Conservation (phyloP, 1,139 yeast genomes). For the Hanseniaspora sp. region DNA sequence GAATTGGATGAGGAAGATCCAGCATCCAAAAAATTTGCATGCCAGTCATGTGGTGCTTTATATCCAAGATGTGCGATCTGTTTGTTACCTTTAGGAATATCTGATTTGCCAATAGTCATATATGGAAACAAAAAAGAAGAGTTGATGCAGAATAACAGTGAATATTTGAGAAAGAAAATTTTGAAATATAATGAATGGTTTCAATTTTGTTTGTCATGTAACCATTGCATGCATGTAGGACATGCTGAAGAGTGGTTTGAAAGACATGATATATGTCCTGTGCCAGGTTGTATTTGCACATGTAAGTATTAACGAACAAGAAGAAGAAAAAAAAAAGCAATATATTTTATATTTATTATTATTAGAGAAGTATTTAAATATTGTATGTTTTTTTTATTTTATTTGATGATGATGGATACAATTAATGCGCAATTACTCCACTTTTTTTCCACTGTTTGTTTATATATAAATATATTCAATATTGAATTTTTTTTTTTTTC, state of each 20-base stretch:
- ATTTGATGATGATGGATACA: too few relatives aligned
- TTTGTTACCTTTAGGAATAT: slow-evolving; percentile 66
- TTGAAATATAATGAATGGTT: slow-evolving; percentile 48
- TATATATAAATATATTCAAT: too few relatives aligned
- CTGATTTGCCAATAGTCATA: slow-evolving; percentile 32
- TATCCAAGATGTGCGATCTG: slow-evolving; percentile 88
- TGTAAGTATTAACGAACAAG: slow-evolving; percentile 38
- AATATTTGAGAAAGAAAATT: slow-evolving; percentile 23
- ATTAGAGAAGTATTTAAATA: too few relatives aligned
- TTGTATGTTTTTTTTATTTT: too few relatives aligned
- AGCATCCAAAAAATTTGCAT: slow-evolving; percentile 34
- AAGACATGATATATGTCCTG: slow-evolving; percentile 80
- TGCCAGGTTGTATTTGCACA: slow-evolving; percentile 79
- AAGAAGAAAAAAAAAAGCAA: neutral
- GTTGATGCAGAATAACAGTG: neutral
- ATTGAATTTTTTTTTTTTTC: too few relatives aligned
- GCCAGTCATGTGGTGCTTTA: slow-evolving; percentile 84
- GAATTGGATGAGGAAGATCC: slow-evolving; percentile 14
- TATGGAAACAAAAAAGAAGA: slow-evolving; percentile 22
- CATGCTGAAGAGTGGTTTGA: slow-evolving; percentile 96
- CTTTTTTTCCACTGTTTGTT: too few relatives aligned
- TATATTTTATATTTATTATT: too few relatives aligned
- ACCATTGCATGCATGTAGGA: slow-evolving; percentile 87
- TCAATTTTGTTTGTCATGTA: slow-evolving; percentile 79
- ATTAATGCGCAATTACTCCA: too few relatives aligned